A percentile compares a stretch with the other conserved stretches of the same genome.
Conservation (phyloP, 106 monocot species). For the Allium sativum region DNA sequence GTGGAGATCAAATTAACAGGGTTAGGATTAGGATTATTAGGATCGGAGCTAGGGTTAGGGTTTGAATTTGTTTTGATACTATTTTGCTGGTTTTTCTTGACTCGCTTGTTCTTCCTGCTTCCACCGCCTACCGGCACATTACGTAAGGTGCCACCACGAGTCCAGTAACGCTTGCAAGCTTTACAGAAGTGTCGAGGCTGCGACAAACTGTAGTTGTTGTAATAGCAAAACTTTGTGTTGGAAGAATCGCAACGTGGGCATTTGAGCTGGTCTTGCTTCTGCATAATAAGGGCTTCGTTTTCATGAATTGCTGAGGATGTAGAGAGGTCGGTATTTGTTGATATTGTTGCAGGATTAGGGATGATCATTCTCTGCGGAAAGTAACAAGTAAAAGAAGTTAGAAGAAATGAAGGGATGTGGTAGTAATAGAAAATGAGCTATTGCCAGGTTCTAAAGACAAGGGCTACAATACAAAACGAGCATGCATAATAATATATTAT, state of each 20-base stretch:
- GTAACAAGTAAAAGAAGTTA: not conserved
- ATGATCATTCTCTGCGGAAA: constrained; percentile 2
- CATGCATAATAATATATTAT: not conserved
- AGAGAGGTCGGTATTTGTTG: not conserved
- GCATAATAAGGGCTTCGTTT: not conserved
- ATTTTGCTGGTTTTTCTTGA: not conserved
- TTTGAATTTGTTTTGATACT: not conserved
- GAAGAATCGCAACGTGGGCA: constrained; percentile 9
- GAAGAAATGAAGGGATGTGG: not conserved
- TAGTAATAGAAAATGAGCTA: not conserved
- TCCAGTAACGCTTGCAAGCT: constrained; percentile 49
- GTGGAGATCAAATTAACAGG: not conserved
- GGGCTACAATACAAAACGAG: not conserved
- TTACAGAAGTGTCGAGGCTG: constrained; percentile 57
- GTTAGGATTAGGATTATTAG: not conserved
- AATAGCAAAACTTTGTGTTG: constrained; percentile 76
- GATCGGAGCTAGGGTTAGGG: not conserved
- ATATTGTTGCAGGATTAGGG: not conserved
- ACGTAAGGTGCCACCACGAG: constrained; percentile 44
- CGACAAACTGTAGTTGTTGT: constrained; percentile 59
- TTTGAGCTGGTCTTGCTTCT: not conserved
- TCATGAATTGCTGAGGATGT: not conserved
- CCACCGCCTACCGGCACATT: constrained; percentile 49
- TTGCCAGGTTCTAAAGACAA: constrained; percentile 4
- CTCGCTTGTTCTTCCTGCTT: constrained; percentile 17